These are phyloP conservation scores for Ceratocystis lukuohia DNA, from an alignment of 2,329 filamentous ascomycete species.

Conservation along the genomic window DNA sequence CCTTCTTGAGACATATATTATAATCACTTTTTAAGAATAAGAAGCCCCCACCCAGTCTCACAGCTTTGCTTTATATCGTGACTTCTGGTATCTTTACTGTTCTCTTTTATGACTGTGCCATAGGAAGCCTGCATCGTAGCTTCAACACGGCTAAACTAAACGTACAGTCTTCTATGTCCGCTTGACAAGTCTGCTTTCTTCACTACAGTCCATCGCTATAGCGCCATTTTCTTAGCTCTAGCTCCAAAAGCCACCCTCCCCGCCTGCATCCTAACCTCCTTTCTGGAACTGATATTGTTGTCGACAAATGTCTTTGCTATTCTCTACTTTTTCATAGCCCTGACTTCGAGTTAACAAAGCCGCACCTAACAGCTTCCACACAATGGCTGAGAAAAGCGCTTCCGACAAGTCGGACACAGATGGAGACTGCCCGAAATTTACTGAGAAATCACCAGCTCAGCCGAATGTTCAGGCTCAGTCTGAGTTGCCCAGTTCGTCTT, in stretches of 20 bases:
- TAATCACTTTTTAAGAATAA: neutral
- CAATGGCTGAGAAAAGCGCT: neutral
- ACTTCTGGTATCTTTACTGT: neutral
- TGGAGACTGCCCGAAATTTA: conserved; percentile 10
- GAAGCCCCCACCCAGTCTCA: neutral
- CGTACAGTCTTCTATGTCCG: neutral
- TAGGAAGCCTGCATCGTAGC: neutral
- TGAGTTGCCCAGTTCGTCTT: neutral
- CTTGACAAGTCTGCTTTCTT: neutral
- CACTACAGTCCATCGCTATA: neutral
- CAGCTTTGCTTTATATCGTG: neutral
- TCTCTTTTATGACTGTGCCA: neutral
- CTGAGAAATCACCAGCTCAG: conserved; percentile 11
- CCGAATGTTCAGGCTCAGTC: conserved; percentile 1
- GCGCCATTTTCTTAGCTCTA: neutral
- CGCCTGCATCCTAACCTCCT: neutral
- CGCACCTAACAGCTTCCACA: neutral
- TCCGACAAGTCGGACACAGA: conserved; percentile 10
- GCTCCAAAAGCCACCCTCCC: no score
- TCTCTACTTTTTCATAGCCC: neutral
- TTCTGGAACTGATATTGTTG: neutral
- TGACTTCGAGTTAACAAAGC: neutral
- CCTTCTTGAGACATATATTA: neutral
- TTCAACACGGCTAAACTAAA: neutral
- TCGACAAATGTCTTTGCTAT: neutral